Evolutionary conservation across 2,329 filamentous ascomycete genomes (phyloP).

Genomic region (Magnaporthales sp.): DNA sequence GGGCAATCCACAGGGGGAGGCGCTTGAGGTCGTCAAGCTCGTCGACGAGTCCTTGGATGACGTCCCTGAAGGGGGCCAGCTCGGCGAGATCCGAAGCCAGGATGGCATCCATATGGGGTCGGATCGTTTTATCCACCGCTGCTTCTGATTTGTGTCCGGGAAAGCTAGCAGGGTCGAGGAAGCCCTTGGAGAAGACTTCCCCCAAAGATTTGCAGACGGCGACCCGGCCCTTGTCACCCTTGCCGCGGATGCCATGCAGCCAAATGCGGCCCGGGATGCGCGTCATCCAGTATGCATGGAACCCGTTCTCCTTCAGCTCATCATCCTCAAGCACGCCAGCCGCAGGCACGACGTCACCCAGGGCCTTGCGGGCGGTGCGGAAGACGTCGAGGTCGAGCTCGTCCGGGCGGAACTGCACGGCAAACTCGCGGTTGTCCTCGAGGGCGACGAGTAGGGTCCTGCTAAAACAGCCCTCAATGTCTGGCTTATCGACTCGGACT

Average conservation of each 20-base stretch:
- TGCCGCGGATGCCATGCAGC: conserved; percentile 12
- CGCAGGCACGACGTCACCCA: conserved; percentile 10
- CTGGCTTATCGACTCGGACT: conserved; percentile 16
- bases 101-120: conserved; percentile 14
- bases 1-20: conserved; percentile 9
- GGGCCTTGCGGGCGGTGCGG: conserved; percentile 8
- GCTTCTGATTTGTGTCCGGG: conserved; percentile 9
- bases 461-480: conserved; percentile 19
- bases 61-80: conserved; percentile 10
- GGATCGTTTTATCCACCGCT: conserved; percentile 11
- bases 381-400: conserved; percentile 12
- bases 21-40: conserved; percentile 10
- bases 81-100: conserved; percentile 14
- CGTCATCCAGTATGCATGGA: conserved; percentile 11
- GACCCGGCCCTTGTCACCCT: conserved; percentile 14
- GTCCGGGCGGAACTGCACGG: conserved; percentile 15
- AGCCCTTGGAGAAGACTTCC: conserved; percentile 14
- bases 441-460: conserved; percentile 16
- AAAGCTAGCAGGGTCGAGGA: conserved; percentile 8
- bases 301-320: conserved; percentile 8
- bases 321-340: conserved; percentile 9
- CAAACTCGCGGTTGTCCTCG: conserved; percentile 9
- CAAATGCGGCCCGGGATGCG: conserved; percentile 14
- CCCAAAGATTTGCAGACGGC: conserved; percentile 15
- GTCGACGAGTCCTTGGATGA: conserved; percentile 5